Conservation (phyloP, 345 rosid genomes). For the Erucastrum elatum region DNA sequence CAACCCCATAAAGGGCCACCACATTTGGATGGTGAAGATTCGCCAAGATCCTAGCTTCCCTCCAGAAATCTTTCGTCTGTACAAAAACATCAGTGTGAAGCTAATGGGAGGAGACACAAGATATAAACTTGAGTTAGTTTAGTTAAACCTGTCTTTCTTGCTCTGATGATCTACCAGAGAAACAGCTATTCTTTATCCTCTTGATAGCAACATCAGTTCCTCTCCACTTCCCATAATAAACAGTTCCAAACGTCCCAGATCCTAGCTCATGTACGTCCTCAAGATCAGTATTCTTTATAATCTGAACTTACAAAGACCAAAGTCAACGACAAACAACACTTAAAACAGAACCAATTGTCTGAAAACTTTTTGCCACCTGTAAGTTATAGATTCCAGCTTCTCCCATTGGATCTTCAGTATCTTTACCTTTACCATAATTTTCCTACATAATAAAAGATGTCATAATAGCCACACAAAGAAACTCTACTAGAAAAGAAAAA, state of each 20-base stretch:
- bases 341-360: background rate
- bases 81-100: background rate
- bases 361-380: conserved; percentile 38
- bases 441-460: conserved; percentile 42
- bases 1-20: conserved; percentile 90
- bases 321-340: background rate
- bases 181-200: conserved; percentile 83
- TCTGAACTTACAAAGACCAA: conserved; percentile 33
- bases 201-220: conserved; percentile 96
- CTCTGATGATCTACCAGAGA: conserved; percentile 74
- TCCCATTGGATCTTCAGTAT: conserved; percentile 55
- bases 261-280: conserved; percentile 88
- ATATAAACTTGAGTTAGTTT: background rate
- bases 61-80: conserved; percentile 45
- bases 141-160: conserved; percentile 66
- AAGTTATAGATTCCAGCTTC: conserved; percentile 76
- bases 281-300: conserved; percentile 68
- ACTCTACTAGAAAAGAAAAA: background rate
- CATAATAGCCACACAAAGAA: background rate
- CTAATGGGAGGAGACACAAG: background rate
- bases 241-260: conserved; percentile 93
- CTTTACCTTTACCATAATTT: conserved; percentile 38
- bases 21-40: conserved; percentile 96
- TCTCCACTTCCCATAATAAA: conserved; percentile 89
- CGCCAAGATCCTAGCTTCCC: conserved; percentile 85